phyloP scores from a whole-genome alignment of 805 yeast species.

The Komagataella mondaviorum region DNA sequence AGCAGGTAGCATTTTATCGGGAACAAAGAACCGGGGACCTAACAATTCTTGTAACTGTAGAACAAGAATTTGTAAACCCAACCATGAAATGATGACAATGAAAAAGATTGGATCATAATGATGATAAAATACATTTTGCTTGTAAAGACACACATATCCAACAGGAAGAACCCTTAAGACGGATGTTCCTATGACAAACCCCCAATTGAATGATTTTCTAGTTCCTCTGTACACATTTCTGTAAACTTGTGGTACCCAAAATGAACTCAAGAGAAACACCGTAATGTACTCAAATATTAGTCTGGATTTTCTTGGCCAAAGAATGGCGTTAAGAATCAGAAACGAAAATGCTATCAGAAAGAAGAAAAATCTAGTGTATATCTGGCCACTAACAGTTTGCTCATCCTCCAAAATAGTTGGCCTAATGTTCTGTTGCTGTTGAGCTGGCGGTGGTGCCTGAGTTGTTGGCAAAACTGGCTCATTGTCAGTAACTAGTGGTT shows the following conservation, averaged over 20 bases:
- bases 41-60: conserved; percentile 49
- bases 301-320: conserved; percentile 53
- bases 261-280: conserved; percentile 44
- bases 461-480: conserved; percentile 9
- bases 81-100: conserved; percentile 35
- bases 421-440: conserved; percentile 10
- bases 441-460: conserved; percentile 10
- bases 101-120: conserved; percentile 44
- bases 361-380: conserved; percentile 45
- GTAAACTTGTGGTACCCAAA: conserved; percentile 82
- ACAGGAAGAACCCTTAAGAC: conserved; percentile 52
- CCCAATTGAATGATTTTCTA: conserved; percentile 58
- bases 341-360: conserved; percentile 40
- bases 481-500: conserved; percentile 7
- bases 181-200: conserved; percentile 59
- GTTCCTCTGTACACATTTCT: conserved; percentile 63
- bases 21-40: conserved; percentile 79
- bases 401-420: conserved; percentile 28
- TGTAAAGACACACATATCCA: conserved; percentile 38
- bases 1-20: conserved; percentile 60
- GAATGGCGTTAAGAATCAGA: conserved; percentile 36
- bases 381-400: conserved; percentile 38
- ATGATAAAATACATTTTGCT: conserved; percentile 57
- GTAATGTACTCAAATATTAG: conserved; percentile 41
- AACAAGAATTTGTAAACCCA: conserved; percentile 41